Evolutionary conservation across 2,329 filamentous ascomycete genomes (phyloP).

Genomic region (Colletotrichum cereale): DNA sequence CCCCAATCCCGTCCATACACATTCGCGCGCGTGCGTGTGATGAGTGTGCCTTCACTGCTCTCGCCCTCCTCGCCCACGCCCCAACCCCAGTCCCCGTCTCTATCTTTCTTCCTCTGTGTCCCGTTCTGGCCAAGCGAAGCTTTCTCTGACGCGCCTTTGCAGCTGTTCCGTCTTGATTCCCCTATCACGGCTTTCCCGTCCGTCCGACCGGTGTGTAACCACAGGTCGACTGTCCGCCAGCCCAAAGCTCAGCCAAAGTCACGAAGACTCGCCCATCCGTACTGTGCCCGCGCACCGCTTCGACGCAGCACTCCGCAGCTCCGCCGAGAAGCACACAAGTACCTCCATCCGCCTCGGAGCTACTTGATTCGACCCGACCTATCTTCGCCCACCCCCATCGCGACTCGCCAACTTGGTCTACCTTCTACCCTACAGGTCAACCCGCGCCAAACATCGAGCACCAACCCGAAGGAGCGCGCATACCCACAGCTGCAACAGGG

Average conservation of each 20-base stretch:
- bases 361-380: slow-evolving; percentile 37
- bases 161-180: slow-evolving; percentile 44
- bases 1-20: slow-evolving; percentile 27
- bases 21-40: slow-evolving; percentile 25
- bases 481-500: slow-evolving; percentile 41
- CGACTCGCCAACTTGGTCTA: slow-evolving; percentile 27
- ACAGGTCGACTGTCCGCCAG: slow-evolving; percentile 26
- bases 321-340: slow-evolving; percentile 30
- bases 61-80: slow-evolving; percentile 26
- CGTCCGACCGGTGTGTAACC: slow-evolving; percentile 42
- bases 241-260: slow-evolving; percentile 36
- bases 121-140: slow-evolving; percentile 40
- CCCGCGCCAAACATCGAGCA: slow-evolving; percentile 35
- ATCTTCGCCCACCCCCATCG: slow-evolving; percentile 24
- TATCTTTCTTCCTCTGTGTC: slow-evolving; percentile 17
- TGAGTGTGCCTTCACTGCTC: slow-evolving; percentile 27
- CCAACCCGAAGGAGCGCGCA: slow-evolving; percentile 38
- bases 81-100: slow-evolving; percentile 24
- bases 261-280: slow-evolving; percentile 22
- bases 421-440: slow-evolving; percentile 27
- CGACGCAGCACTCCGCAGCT: slow-evolving; percentile 37
- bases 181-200: slow-evolving; percentile 38
- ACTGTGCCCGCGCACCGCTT: slow-evolving; percentile 33
- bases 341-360: slow-evolving; percentile 19
- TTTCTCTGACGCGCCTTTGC: slow-evolving; percentile 55